phyloP scores from a whole-genome alignment of 2,329 filamentous ascomycete species.

The Aspergillus pseudoglaucus region DNA sequence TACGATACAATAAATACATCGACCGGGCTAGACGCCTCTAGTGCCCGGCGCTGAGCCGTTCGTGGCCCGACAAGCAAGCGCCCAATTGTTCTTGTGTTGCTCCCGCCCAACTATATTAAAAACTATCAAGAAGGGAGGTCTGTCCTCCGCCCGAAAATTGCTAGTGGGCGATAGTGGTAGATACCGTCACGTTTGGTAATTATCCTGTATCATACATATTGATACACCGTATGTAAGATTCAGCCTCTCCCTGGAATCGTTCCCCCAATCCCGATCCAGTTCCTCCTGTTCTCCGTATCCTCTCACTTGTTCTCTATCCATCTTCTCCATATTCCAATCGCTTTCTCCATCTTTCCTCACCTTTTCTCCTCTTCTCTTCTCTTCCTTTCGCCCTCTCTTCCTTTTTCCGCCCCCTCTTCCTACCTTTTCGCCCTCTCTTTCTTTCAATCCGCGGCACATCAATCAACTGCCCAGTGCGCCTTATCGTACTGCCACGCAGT shows the following conservation, averaged over 20 bases:
- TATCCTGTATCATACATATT: no score
- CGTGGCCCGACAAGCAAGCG: not conserved
- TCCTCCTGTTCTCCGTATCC: no score
- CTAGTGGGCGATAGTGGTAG: not conserved
- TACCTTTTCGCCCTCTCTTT: slow-evolving; percentile 5
- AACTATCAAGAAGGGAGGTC: no score
- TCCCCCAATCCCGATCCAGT: no score
- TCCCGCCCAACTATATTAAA: not conserved
- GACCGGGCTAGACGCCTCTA: not conserved
- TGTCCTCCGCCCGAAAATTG: no score
- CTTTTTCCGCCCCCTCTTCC: slow-evolving; percentile 7
- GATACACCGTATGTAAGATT: no score
- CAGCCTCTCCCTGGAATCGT: no score
- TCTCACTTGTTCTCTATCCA: slow-evolving; percentile 15
- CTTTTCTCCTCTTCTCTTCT: slow-evolving; percentile 12
- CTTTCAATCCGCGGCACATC: slow-evolving; percentile 15
- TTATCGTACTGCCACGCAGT: slow-evolving; percentile 25
- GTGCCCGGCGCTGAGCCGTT: not conserved
- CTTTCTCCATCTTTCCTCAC: slow-evolving; percentile 6
- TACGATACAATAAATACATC: not conserved
- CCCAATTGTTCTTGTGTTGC: not conserved
- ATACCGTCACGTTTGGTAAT: not conserved
- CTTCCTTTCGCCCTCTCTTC: slow-evolving; percentile 9
- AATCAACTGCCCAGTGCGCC: slow-evolving; percentile 22
- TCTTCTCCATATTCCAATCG: slow-evolving; percentile 17